These are phyloP conservation scores for Arthroderma sp. DNA, from an alignment of 2,329 filamentous ascomycete genomes.

Conservation along the genomic window DNA sequence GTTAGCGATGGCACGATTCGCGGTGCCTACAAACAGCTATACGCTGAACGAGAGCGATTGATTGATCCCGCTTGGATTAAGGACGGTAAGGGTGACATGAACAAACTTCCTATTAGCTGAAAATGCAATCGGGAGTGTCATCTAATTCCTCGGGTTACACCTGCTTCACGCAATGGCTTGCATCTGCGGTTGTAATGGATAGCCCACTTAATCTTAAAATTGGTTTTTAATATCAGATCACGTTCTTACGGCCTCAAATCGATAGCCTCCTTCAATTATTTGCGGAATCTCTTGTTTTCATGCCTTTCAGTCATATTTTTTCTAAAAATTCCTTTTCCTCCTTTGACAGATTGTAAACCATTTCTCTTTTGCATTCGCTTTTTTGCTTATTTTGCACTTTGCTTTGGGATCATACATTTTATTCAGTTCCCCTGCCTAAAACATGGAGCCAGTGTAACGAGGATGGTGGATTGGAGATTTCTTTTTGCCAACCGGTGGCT, in stretches of 20 bases:
- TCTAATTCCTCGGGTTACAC: not conserved
- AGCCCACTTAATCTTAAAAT: not conserved
- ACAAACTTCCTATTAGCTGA: constrained; percentile 51
- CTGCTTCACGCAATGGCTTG: not conserved
- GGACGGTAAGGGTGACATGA: constrained; percentile 57
- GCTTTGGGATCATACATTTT: not conserved
- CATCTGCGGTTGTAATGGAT: constrained; percentile 2
- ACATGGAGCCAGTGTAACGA: not conserved
- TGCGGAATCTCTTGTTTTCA: not conserved
- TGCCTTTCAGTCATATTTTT: not conserved
- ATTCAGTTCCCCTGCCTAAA: not conserved
- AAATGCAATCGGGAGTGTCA: constrained; percentile 3
- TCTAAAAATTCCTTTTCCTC: not conserved
- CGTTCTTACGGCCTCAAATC: not conserved
- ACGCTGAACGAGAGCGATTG: constrained; percentile 59
- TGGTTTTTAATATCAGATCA: not conserved
- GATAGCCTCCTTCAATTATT: not conserved
- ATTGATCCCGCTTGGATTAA: constrained; percentile 64
- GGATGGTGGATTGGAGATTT: not conserved
- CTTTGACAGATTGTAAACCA: not conserved
- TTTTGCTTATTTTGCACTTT: not conserved
- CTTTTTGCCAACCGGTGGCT: not conserved
- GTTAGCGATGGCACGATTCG: constrained; percentile 97
- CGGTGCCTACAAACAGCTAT: constrained; percentile 84
- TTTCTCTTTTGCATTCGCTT: not conserved